These are phyloP conservation scores for Amanita exitialis DNA, from an alignment of 768 basidiomycete species.

Conservation along the genomic window DNA sequence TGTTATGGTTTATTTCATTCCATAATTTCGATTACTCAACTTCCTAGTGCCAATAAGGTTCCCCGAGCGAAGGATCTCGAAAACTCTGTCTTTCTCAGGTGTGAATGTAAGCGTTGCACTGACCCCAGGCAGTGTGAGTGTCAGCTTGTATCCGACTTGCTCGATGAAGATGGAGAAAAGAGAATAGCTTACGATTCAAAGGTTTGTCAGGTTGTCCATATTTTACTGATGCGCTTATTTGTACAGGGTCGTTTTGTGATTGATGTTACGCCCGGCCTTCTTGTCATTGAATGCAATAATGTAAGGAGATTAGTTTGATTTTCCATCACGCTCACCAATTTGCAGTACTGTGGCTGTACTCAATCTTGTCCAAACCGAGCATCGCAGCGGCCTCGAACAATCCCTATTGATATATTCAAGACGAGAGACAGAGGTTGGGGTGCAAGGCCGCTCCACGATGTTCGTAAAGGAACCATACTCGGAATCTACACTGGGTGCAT, in stretches of 20 bases:
- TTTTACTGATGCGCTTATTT: background rate
- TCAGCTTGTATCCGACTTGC: slow-evolving; percentile 3
- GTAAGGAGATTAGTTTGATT: slow-evolving; percentile 19
- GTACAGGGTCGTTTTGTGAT: slow-evolving; percentile 42
- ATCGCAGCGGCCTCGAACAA: slow-evolving; percentile 44
- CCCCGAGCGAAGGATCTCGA: background rate
- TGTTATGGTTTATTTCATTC: slow-evolving; percentile 13
- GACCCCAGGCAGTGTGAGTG: slow-evolving; percentile 3
- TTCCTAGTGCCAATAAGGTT: slow-evolving; percentile 9
- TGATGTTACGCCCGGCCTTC: slow-evolving; percentile 27
- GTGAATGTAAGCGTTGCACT: background rate
- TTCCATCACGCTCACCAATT: background rate
- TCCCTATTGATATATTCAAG: slow-evolving; percentile 59
- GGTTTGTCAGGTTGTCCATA: slow-evolving; percentile 12
- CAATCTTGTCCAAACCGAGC: slow-evolving; percentile 46
- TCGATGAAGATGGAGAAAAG: slow-evolving; percentile 4
- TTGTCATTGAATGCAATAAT: slow-evolving; percentile 60
- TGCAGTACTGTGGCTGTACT: slow-evolving; percentile 35
- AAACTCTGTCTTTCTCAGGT: background rate
- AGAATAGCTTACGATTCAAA: slow-evolving; percentile 34
- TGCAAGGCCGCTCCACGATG: slow-evolving; percentile 30
- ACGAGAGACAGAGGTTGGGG: slow-evolving; percentile 57
- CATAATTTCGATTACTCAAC: background rate
- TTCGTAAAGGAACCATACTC: slow-evolving; percentile 47
- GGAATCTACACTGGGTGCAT: slow-evolving; percentile 62